Evolutionary conservation across 1,139 yeast genomes (phyloP).

Genomic region (Blastobotrys arbuscula): DNA sequence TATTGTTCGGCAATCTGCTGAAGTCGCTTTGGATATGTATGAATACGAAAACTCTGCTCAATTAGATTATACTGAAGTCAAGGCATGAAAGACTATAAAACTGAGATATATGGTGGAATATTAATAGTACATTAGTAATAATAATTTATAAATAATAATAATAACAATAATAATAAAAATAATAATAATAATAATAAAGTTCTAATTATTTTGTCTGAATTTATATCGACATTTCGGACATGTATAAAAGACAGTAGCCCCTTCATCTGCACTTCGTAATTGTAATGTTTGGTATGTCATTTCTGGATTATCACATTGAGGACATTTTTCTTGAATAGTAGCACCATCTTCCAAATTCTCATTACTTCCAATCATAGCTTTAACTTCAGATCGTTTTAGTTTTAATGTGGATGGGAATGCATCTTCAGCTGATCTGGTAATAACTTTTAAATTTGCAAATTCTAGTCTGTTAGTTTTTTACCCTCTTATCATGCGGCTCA

Average conservation of each 20-base stretch:
- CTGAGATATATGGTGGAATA: neutral
- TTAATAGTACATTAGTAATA: neutral
- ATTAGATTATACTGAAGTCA: conserved; percentile 61
- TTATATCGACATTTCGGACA: conserved; percentile 90
- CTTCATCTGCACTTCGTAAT: conserved; percentile 97
- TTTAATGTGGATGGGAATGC: conserved; percentile 87
- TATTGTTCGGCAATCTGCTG: conserved; percentile 93
- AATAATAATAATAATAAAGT: too few species aligned
- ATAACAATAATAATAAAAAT: conserved; percentile 6
- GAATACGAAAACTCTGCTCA: conserved; percentile 88
- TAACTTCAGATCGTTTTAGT: conserved; percentile 81
- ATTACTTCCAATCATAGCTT: conserved; percentile 67
- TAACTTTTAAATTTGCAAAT: conserved; percentile 76
- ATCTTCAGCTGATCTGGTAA: conserved; percentile 77
- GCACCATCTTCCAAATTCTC: conserved; percentile 87
- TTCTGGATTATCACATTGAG: conserved; percentile 95
- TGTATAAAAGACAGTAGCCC: conserved; percentile 71
- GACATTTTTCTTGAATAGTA: conserved; percentile 93
- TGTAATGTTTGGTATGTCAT: conserved; percentile 97
- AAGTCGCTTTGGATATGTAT: conserved; percentile 97
- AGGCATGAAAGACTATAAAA: neutral
- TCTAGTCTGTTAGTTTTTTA: conserved; percentile 25
- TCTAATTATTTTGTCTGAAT: conserved; percentile 82
- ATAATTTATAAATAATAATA: neutral
- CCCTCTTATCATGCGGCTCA: conserved; percentile 1